Evolutionary conservation across 305 asterid genomes (phyloP).

Genomic region (Fraxinus velutina): DNA sequence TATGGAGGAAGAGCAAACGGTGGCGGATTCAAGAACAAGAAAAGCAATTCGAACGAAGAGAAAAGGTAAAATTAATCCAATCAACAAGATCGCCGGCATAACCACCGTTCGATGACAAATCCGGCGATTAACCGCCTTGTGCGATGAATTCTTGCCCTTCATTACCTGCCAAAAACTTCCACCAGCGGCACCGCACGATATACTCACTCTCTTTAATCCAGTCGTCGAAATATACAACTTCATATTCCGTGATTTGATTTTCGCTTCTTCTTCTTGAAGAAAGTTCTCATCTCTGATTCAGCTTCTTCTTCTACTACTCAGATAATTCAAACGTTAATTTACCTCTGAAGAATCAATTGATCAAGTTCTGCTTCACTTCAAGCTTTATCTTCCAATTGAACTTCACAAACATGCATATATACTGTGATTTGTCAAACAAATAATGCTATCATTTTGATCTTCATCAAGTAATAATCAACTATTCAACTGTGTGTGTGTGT

Average conservation of each 20-base stretch:
- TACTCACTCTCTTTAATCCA: conserved; percentile 40
- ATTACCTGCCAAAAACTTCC: conserved; percentile 34
- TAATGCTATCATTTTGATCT: conserved; percentile 16
- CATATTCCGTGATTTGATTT: conserved; percentile 41
- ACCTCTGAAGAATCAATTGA: conserved; percentile 22
- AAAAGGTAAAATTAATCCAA: conserved; percentile 53
- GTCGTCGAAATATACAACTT: conserved; percentile 42
- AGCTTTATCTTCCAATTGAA: not conserved
- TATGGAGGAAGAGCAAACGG: conserved; percentile 61
- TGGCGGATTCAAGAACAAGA: conserved; percentile 63
- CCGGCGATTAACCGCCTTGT: conserved; percentile 42
- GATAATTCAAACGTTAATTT: not conserved
- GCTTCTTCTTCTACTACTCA: conserved; percentile 14
- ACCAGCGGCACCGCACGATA: conserved; percentile 29
- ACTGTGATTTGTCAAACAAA: conserved; percentile 24
- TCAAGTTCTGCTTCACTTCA: not conserved
- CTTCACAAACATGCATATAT: conserved; percentile 4
- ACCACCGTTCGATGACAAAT: conserved; percentile 44
- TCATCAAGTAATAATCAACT: not conserved
- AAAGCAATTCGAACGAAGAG: conserved; percentile 60
- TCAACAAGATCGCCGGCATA: conserved; percentile 43
- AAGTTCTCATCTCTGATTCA: conserved; percentile 34
- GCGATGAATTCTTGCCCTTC: conserved; percentile 51
- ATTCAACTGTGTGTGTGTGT: not conserved
- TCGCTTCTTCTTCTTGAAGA: conserved; percentile 38